Evolutionary conservation across 2,329 filamentous ascomycete genomes (phyloP), one percentile per base, ranked within the genome.

Genomic region (Neofusicoccum ribis): DNA sequence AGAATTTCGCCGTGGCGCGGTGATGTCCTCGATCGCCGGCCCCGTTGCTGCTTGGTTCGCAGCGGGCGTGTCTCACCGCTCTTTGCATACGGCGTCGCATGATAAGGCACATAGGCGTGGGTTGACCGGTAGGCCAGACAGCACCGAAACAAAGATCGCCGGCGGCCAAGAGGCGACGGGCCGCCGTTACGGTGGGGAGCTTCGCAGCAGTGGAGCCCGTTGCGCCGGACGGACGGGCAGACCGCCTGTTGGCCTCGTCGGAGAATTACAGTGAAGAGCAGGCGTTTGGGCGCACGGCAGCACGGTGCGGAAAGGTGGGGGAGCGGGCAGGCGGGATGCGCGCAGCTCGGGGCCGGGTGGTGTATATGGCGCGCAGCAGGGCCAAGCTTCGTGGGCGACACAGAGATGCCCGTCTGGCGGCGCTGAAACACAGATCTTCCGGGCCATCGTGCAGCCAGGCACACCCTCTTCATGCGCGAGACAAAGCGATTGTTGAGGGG

Each of bases 251-350:
- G 7, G 43, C 41, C 15, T 7, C 20, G 6, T 23, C 56, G 56
- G 56, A 47, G 31, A 60, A 23, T 60, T 60, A 39, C 47, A 15
- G 43, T 60, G 56, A 60, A 60, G 56, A 60, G 56, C 41, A n/a
- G 34, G 17, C 11, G 14, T 7, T 11, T 9, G 37, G 39, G 54
- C 20, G 54, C 54, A 44, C 54, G 23, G 54, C 51, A 58, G 54
- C 34, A 14, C 3, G 12, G 47, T 34, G 49, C 31, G 49, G 37
- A 20, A 39, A 14, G 34, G 51, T 56, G 51, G 51, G 51, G 51
- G 51, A 56, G 51, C 51, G 51, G 36, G 36, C 15, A 6, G 36
- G 17, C n/a, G 15, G 51, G 27, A 14, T 49, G 46, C 17, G 46
- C 17, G 8, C 46, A 17, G 46, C 9, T 17, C 6, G 27, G 27